Base-by-base conservation (phyloP, 129 eudicot species). In the Artemisia argyi region DNA sequence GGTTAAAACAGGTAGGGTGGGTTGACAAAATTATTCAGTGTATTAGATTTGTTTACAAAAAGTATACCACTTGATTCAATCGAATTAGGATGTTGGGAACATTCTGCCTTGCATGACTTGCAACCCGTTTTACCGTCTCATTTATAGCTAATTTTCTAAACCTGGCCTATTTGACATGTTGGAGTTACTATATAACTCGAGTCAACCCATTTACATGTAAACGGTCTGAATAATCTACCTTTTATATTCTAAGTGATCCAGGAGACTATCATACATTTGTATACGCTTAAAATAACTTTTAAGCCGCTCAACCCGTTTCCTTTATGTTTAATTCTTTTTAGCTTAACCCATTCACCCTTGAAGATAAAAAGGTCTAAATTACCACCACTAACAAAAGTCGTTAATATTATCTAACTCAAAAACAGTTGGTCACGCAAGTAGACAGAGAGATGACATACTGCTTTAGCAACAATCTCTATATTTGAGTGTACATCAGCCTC, bases 391-490 rank as follows among this genome's bases (percentile, higher is more conserved):
- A n/a, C 8, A 22, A 2, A 51, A 10, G 13, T 13, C 51, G 48
- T 5, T 39, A n/a, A 48, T 11, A 30, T 19, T 53, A 20, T 22
- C 26, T 8, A 28, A 57, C 30, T 54, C 3, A 2, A 61, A 47
- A 42, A 19, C 30, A 72, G 58, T 46, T 19, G 22, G 30, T 30
- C 17, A 63, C 9, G 18, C 1, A 16, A 71, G 64, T 28, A 64
- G 30, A 24, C 5, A 64, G 16, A 74, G 48, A 71, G 56, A 74
- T 20, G 54, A 79, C 97, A 30, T 83, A 94, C 98, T 59, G 97
- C 98, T 90, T 94, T 94, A 52, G 93, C 98, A 57, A 94, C 86
- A 53, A 94, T 90, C 80, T 85, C 96, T 65, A 96, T 65, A 71
- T 76, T 79, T 17, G 81, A 75, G 46, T 79, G 69, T 59, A 94